Percentiles rank a stretch among this genome's conserved stretches.
phyloP scores from a whole-genome alignment of 139 green algal species.

The Chlamydomonas eustigma region DNA sequence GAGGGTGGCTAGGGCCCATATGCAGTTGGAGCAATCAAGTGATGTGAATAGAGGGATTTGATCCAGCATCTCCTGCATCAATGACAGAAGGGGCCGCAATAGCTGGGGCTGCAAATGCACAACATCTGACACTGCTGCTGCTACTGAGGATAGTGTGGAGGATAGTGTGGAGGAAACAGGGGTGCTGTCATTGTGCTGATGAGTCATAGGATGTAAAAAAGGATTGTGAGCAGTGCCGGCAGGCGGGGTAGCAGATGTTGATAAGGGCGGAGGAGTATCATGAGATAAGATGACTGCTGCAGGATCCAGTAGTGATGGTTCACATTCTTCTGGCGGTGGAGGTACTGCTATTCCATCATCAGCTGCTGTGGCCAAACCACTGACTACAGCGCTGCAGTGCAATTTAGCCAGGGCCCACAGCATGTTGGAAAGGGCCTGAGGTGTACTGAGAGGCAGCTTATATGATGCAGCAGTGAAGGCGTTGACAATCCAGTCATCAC shows the following conservation, averaged over 20 bases:
- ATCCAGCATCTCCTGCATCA: background rate
- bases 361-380: too few relatives aligned
- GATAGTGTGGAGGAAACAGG: background rate
- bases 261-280: too few relatives aligned
- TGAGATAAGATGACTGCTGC: too few relatives aligned
- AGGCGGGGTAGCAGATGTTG: too few relatives aligned
- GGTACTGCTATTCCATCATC: too few relatives aligned
- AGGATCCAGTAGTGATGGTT: background rate
- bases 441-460: constrained; percentile 8
- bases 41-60: background rate
- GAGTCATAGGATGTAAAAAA: too few relatives aligned
- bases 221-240: too few relatives aligned
- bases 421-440: constrained; percentile 11
- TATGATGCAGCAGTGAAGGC: background rate
- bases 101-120: too few relatives aligned
- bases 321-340: background rate
- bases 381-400: too few relatives aligned
- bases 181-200: too few relatives aligned
- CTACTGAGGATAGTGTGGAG: too few relatives aligned
- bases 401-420: constrained; percentile 13
- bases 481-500: background rate
- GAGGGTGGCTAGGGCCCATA: constrained; percentile 11
- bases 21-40: constrained; percentile 7
- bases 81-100: background rate
- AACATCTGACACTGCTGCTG: background rate